These are phyloP conservation scores for Setomelanomma holmii DNA, from an alignment of 2,329 filamentous ascomycete genomes.

Conservation along the genomic window DNA sequence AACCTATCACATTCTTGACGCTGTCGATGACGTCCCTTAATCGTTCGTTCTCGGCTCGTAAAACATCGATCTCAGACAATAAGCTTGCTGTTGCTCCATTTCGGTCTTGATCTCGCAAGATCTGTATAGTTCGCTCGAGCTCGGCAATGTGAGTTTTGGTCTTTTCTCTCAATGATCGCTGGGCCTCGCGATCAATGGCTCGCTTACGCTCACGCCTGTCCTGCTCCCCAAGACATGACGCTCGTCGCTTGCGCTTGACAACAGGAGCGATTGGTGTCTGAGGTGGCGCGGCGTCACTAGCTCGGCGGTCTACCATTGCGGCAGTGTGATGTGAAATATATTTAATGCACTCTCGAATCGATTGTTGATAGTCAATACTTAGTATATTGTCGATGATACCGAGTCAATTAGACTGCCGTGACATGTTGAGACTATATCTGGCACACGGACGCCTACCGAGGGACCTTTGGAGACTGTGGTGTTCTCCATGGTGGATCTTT, in stretches of 20 bases:
- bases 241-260: constrained; percentile 42
- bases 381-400: constrained; percentile 11
- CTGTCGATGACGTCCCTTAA: constrained; percentile 43
- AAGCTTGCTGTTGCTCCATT: constrained; percentile 42
- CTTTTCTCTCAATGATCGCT: constrained; percentile 45
- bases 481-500: neutral
- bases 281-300: constrained; percentile 31
- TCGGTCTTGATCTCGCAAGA: constrained; percentile 42
- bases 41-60: constrained; percentile 45
- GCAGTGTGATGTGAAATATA: constrained; percentile 12
- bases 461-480: neutral
- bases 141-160: constrained; percentile 48
- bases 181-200: constrained; percentile 47
- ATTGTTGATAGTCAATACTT: constrained; percentile 10
- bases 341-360: constrained; percentile 16
- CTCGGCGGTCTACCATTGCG: constrained; percentile 34
- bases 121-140: constrained; percentile 45
- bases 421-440: constrained; percentile 11
- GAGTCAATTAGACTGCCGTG: constrained; percentile 11
- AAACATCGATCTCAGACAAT: constrained; percentile 38
- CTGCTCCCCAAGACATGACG: constrained; percentile 44
- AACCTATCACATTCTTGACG: constrained; percentile 41
- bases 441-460: constrained; percentile 14
- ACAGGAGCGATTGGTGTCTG: constrained; percentile 31
- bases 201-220: constrained; percentile 44